Evolutionary conservation across 805 yeast species (phyloP).

Genomic region (Candida ulmi): DNA sequence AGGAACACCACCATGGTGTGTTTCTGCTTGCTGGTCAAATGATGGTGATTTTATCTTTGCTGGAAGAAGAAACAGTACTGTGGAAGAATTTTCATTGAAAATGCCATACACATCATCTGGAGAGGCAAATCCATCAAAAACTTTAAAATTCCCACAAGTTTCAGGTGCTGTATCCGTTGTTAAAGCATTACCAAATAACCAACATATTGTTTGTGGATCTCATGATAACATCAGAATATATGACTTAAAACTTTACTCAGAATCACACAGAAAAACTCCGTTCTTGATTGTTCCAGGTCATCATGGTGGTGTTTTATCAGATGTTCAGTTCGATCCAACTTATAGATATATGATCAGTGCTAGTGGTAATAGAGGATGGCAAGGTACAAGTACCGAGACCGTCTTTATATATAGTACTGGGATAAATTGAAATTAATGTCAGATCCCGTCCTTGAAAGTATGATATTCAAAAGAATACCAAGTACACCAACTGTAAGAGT

Average conservation of each 20-base stretch:
- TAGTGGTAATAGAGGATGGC: slow-evolving; percentile 96
- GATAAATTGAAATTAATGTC: slow-evolving; percentile 15
- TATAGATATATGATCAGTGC: slow-evolving; percentile 86
- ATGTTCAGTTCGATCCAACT: slow-evolving; percentile 76
- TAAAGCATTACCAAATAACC: slow-evolving; percentile 71
- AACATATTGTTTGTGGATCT: slow-evolving; percentile 82
- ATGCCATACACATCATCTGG: slow-evolving; percentile 37
- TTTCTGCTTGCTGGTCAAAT: slow-evolving; percentile 81
- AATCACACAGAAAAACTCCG: slow-evolving; percentile 41
- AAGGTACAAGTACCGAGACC: slow-evolving; percentile 73
- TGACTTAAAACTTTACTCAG: slow-evolving; percentile 51
- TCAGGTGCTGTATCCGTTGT: slow-evolving; percentile 89
- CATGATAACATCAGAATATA: slow-evolving; percentile 85
- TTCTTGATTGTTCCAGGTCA: slow-evolving; percentile 94
- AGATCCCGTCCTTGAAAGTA: background rate
- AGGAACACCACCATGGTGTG: slow-evolving; percentile 90
- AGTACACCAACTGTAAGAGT: slow-evolving; percentile 11
- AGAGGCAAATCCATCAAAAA: slow-evolving; percentile 46
- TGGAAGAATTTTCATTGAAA: slow-evolving; percentile 67
- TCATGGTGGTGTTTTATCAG: slow-evolving; percentile 85
- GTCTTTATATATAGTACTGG: slow-evolving; percentile 78
- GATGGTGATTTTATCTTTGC: slow-evolving; percentile 75
- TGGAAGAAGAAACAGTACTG: slow-evolving; percentile 85
- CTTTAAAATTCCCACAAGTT: slow-evolving; percentile 72
- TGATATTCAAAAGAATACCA: slow-evolving; percentile 7